Percentiles rank a stretch among this genome's conserved stretches.
Evolutionary conservation across 2,329 filamentous ascomycete genomes (phyloP).

Genomic region (Fusarium acutatum): DNA sequence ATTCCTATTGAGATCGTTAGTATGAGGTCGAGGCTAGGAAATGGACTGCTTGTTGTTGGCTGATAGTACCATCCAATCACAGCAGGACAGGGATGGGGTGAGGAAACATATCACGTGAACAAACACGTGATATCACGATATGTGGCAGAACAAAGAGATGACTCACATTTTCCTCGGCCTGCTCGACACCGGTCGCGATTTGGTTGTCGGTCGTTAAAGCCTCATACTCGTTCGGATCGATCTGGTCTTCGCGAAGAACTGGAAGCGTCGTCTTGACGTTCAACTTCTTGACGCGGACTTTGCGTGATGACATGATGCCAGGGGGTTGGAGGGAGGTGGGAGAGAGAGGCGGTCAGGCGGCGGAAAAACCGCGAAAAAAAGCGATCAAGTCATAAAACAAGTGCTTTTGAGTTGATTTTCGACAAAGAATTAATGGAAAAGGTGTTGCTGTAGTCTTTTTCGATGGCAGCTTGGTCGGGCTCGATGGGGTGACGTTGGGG

Average conservation of each 20-base stretch:
- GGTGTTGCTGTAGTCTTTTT: slow-evolving; percentile 59
- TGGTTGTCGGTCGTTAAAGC: slow-evolving; percentile 81
- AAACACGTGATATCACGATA: slow-evolving; percentile 58
- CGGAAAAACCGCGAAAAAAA: slow-evolving; percentile 71
- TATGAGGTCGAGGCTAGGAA: slow-evolving; percentile 17
- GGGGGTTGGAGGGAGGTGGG: slow-evolving; percentile 49
- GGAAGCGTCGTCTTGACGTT: slow-evolving; percentile 88
- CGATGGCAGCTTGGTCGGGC: slow-evolving; percentile 60
- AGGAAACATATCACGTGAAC: slow-evolving; percentile 53
- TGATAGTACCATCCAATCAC: slow-evolving; percentile 24
- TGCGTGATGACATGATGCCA: slow-evolving; percentile 69
- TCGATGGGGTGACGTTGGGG: slow-evolving; percentile 66
- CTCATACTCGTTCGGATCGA: slow-evolving; percentile 88
- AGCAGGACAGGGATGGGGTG: neutral
- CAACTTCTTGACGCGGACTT: slow-evolving; percentile 88
- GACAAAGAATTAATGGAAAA: slow-evolving; percentile 59
- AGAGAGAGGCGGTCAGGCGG: slow-evolving; percentile 52
- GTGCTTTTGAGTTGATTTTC: slow-evolving; percentile 64
- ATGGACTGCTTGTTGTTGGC: neutral
- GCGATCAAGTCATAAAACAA: slow-evolving; percentile 69
- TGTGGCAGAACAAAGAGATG: slow-evolving; percentile 40
- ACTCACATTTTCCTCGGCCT: slow-evolving; percentile 96
- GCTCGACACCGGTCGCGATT: slow-evolving; percentile 97
- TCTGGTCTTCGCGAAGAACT: slow-evolving; percentile 88
- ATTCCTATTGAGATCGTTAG: slow-evolving; percentile 71